A percentile compares a stretch with the other conserved stretches of the same genome.
Evolutionary conservation across 768 basidiomycete genomes (phyloP).

Genomic region (Lactarius hatsudake): DNA sequence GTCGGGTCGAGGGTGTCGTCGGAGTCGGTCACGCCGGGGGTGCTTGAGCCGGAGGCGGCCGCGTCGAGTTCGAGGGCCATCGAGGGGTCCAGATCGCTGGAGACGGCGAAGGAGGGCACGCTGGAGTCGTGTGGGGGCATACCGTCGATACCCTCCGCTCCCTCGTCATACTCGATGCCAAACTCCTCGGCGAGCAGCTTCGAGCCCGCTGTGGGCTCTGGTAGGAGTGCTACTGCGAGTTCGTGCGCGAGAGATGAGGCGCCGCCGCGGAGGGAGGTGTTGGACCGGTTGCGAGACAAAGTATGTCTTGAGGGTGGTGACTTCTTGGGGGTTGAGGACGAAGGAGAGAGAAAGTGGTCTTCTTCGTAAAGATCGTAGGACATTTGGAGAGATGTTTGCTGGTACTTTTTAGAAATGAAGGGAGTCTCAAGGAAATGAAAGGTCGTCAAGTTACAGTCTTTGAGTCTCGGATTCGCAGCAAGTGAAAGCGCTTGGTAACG

Average conservation of each 20-base stretch:
- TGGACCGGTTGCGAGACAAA: slow-evolving; percentile 43
- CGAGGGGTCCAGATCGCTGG: slow-evolving; percentile 33
- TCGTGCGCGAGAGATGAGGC: slow-evolving; percentile 76
- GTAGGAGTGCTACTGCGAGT: slow-evolving; percentile 82
- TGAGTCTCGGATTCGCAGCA: not conserved
- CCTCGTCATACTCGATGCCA: slow-evolving; percentile 86
- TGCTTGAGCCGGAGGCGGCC: slow-evolving; percentile 3
- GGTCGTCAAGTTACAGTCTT: not conserved
- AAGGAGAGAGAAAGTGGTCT: slow-evolving; percentile 33
- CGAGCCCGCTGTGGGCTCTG: slow-evolving; percentile 76
- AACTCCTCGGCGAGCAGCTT: slow-evolving; percentile 83
- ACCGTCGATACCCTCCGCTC: slow-evolving; percentile 75
- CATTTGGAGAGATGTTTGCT: slow-evolving; percentile 6
- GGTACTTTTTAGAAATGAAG: not conserved
- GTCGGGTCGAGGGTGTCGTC: slow-evolving; percentile 43
- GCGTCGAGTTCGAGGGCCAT: slow-evolving; percentile 8
- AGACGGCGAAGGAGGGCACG: slow-evolving; percentile 35
- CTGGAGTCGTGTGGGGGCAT: slow-evolving; percentile 26
- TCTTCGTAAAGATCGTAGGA: slow-evolving; percentile 23
- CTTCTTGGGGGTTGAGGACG: slow-evolving; percentile 31
- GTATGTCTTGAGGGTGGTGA: slow-evolving; percentile 33
- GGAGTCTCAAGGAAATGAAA: not conserved
- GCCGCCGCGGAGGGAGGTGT: slow-evolving; percentile 46
- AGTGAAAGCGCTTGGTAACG: not conserved
- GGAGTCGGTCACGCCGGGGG: slow-evolving; percentile 30